Evolutionary conservation across 2,329 filamentous ascomycete species (phyloP), one percentile per base, ranked within the genome.

Genomic region (Parastagonospora avenae): DNA sequence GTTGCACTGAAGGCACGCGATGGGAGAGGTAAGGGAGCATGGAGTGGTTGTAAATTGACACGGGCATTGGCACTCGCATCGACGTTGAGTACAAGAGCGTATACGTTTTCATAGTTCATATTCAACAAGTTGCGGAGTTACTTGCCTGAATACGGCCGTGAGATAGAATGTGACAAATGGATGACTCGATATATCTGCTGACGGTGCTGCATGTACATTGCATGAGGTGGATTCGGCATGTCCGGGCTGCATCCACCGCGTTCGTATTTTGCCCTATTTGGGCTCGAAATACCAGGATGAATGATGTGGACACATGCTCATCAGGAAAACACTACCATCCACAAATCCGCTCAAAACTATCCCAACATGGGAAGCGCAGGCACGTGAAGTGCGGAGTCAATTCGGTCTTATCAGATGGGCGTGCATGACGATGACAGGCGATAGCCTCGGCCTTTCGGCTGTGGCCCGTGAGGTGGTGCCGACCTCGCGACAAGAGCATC

Each of bases 401-500:
- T 5, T 24, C 19, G 19, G 19, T 24, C 19, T 24, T 24, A 24
- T 24, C 19, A 24, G n/a, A 36, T 36, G 33, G 33, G 33, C 14
- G 16, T 36, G n/a, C 16, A 9, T 36, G 11, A 14, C 33, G 16
- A 32, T 14, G 30, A 29, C 27, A 30, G 24, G 14, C 30, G 19
- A 14, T 30, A 39, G 36, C 38, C 39, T 42, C 39, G 40, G 46
- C 27, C 30, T 10, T 41, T 42, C 39, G 40, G 46, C 27, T 37
- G 9, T 41, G 38, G 41, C 16, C 19, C 35, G 24, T 36, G 30
- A 43, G 27, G 19, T 9, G 14, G 33, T 49, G 47, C 42, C 48
- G 48, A 45, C 50, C 44, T 48, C 46, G 39, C 46, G 39, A 42
- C 39, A 29, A 32, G 19, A 42, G 57, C 55, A 61, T 55, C 52